Percentiles rank a stretch among this genome's conserved stretches.
Evolutionary conservation across 2,329 filamentous ascomycete genomes (phyloP).

Genomic region (Cylindrodendrum hubeiense): DNA sequence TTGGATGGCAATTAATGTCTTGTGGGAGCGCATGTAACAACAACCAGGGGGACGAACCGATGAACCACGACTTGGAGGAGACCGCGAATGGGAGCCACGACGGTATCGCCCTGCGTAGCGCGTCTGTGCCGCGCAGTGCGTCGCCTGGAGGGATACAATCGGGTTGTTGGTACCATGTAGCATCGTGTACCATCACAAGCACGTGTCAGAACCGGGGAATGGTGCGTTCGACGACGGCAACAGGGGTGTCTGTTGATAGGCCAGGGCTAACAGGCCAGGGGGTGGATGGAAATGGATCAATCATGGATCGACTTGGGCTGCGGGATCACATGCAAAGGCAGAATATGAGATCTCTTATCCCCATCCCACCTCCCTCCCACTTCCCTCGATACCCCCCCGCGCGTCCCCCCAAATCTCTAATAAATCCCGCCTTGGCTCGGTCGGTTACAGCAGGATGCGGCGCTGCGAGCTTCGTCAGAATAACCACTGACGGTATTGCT

Average conservation of each 20-base stretch:
- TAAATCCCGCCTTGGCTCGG: neutral
- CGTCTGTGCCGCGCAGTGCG: neutral
- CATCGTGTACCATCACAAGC: conserved; percentile 30
- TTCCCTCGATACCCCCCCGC: neutral
- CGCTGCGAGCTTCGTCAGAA: neutral
- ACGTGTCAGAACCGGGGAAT: conserved; percentile 45
- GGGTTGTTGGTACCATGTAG: neutral
- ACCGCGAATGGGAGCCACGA: neutral
- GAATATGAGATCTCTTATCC: conserved; percentile 2
- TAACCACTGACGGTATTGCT: neutral
- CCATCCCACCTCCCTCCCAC: conserved; percentile 7
- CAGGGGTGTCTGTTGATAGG: conserved; percentile 12
- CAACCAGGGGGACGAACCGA: neutral
- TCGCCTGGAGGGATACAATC: neutral
- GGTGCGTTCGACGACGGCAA: conserved; percentile 20
- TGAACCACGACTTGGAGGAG: neutral
- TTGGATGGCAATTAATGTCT: neutral
- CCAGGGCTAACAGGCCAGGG: conserved; percentile 11
- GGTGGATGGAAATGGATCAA: conserved; percentile 16
- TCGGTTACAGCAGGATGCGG: neutral
- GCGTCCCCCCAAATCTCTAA: neutral
- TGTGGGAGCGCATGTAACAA: neutral
- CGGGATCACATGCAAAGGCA: conserved; percentile 42
- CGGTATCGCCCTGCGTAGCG: neutral
- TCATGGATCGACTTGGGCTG: conserved; percentile 24